Evolutionary conservation across 768 basidiomycete species (phyloP), one percentile per base, ranked within the genome.

Genomic region (Russula sp.): DNA sequence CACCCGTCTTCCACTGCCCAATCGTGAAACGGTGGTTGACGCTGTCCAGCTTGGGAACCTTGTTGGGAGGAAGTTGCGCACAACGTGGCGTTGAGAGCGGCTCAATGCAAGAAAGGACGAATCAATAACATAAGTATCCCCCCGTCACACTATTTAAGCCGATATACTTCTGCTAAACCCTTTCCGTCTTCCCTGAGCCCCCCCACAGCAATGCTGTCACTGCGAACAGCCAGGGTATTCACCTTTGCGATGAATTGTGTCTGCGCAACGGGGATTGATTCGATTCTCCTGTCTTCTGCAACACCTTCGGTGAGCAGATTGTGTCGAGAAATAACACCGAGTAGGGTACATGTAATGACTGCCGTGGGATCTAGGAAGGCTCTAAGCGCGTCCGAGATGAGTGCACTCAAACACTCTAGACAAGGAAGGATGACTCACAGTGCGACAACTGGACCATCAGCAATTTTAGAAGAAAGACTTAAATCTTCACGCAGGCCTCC

Each of bases 381-480:
- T n/a, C 64, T 61, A 44, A 20, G 8, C 9, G 58, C 10, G 38
- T 11, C 10, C 44, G 14, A 48, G 8, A 24, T 57, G 50, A 30
- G 20, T 36, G 24, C 34, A 28, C 34, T 48, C 24, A 20, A 42
- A n/a, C 8, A 36, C 5, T 2, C n/a, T 26, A 13, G 48, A 38
- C 51, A 32, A 56, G 3, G n/a, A 18, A 24, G 20, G 49, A 6
- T 8, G 18, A 63, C 85, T 59, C 72, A 90, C 91, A 89, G 66
- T 11, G 83, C 83, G 51, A 89, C 88, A 32, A 93, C 76, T 26
- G 91, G 91, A 0, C 90, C 91, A 63, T 88, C 83, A 1, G 86
- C 87, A 20, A 85, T 78, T 61, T 85, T 81, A 49, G 76, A 67
- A 32, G 81, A 69, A 48, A 79, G 55, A 24, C 80, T 80, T 50